Base-by-base conservation (phyloP, 768 basidiomycete species). In the Amanita rimosa region DNA sequence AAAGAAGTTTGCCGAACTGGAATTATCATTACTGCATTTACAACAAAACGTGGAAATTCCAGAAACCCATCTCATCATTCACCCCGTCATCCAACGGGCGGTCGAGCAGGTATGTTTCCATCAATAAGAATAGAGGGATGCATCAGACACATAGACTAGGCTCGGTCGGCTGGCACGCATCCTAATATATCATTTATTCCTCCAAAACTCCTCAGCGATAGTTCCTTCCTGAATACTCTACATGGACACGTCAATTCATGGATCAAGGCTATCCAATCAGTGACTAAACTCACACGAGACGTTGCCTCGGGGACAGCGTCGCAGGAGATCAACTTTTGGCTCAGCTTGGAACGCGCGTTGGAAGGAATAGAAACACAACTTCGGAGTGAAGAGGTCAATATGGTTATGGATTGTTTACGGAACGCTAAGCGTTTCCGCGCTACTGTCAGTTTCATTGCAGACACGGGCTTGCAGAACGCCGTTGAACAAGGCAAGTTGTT, bases 11-110 rank as follows among this genome's bases (percentile, higher is more conserved):
- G 95, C 96, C 6, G 96, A 99, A 58, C 81, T 98, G 48, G 95
- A 99, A 64, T 68, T 97, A 8, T 93, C 91, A 2, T 69, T 98
- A 13, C 70, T 98, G 1, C 96, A 99, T 62, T 75, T 98, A 4
- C 95, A 98, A 60, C 96, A 98, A 65, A 99, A 99, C 57, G 95
- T 98, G 54, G 96, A 99, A 69, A 98, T 98, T 46, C 96, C 96
- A 0, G 92, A 98, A 64, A 95, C 92, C 3, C 85, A 92, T 56
- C 80, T 98, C 26, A 72, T 88, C 54, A 87, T 97, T 46, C 94
- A 98, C 60, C 92, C 92, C 33, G 73, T 78, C 53, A 89, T 99
- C 53, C 83, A 90, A 52, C 75, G 82, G 44, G 87, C 93, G 0
- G 90, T 96, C 17, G 88, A 93, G 59, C 79, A 81, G 65, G 75